Evolutionary conservation across 352 stramenopile species (phyloP).

Genomic region (Phytophthora foliorum): DNA sequence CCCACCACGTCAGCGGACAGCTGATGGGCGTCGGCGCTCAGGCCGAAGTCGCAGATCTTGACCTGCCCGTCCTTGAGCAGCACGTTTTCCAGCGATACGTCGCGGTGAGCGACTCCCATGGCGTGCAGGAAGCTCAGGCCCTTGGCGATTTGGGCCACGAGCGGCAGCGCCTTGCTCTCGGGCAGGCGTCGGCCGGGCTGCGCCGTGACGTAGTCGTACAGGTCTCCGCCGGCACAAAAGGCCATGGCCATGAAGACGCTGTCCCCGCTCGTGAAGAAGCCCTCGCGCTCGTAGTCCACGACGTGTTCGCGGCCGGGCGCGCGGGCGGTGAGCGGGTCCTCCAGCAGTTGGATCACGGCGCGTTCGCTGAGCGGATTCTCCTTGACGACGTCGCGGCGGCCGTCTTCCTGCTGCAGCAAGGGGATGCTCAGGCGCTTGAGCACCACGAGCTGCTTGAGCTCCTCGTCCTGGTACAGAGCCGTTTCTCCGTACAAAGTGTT

Average conservation of each 20-base stretch:
- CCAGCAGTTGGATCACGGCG: conserved; percentile 61
- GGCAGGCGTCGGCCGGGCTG: conserved; percentile 41
- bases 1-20: conserved; percentile 56
- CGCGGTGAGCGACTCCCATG: conserved; percentile 60
- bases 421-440: conserved; percentile 64
- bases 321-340: conserved; percentile 31
- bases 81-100: conserved; percentile 74
- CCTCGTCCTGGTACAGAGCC: conserved; percentile 55
- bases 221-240: conserved; percentile 71
- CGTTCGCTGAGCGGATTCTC: conserved; percentile 65
- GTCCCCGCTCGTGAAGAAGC: conserved; percentile 56
- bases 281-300: conserved; percentile 49
- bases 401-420: conserved; percentile 47
- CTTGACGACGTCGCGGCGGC: conserved; percentile 28
- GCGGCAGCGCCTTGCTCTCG: conserved; percentile 49
- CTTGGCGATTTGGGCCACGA: conserved; percentile 53
- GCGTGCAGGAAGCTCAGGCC: conserved; percentile 61
- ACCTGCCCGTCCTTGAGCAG: conserved; percentile 50
- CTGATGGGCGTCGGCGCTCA: conserved; percentile 53
- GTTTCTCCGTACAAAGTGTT: conserved; percentile 70
- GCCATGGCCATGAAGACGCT: conserved; percentile 72
- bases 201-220: conserved; percentile 61
- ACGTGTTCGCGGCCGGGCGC: conserved; percentile 50
- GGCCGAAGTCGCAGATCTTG: conserved; percentile 79
- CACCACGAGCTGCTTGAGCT: conserved; percentile 55